These are phyloP conservation scores for Plasmopara viticola DNA, from an alignment of 352 stramenopile genomes.

Conservation along the genomic window DNA sequence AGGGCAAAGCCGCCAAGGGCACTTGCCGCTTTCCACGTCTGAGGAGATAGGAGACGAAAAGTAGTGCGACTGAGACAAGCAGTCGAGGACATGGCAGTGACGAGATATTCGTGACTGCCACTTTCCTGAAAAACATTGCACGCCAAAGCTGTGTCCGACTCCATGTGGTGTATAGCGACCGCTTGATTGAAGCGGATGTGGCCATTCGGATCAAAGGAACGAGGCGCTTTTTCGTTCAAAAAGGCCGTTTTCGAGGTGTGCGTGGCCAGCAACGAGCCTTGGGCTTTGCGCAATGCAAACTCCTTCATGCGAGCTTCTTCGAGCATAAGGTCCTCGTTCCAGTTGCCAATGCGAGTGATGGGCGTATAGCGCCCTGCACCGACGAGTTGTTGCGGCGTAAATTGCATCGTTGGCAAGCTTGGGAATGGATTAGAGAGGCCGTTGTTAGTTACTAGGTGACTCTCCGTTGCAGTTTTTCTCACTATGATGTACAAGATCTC, in stretches of 20 bases:
- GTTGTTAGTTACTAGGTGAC: conserved; percentile 23
- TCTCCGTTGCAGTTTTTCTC: conserved; percentile 6
- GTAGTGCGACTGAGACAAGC: conserved; percentile 44
- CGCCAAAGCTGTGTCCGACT: conserved; percentile 42
- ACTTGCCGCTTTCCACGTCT: conserved; percentile 28
- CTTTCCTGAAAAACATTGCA: conserved; percentile 84
- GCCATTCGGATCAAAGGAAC: conserved; percentile 35
- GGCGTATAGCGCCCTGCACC: conserved; percentile 75
- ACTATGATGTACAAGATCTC: conserved; percentile 13
- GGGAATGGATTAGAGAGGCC: neutral
- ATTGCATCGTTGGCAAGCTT: conserved; percentile 51
- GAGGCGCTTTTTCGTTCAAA: conserved; percentile 56
- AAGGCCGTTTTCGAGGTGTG: conserved; percentile 78
- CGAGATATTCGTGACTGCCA: conserved; percentile 68
- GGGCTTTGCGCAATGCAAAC: conserved; percentile 73
- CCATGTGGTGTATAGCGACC: conserved; percentile 45
- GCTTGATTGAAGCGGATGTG: conserved; percentile 49
- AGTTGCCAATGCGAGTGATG: conserved; percentile 82
- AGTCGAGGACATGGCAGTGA: conserved; percentile 23
- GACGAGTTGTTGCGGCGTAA: conserved; percentile 87
- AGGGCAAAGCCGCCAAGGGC: conserved; percentile 19
- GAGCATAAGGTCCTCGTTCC: conserved; percentile 87
- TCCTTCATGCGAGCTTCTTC: conserved; percentile 82
- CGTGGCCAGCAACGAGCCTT: conserved; percentile 71
- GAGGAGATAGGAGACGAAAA: conserved; percentile 61